A percentile compares a stretch with the other conserved stretches of the same genome.
Evolutionary conservation across 208 protist species (phyloP).

Genomic region (Wallacemonas rigidus): DNA sequence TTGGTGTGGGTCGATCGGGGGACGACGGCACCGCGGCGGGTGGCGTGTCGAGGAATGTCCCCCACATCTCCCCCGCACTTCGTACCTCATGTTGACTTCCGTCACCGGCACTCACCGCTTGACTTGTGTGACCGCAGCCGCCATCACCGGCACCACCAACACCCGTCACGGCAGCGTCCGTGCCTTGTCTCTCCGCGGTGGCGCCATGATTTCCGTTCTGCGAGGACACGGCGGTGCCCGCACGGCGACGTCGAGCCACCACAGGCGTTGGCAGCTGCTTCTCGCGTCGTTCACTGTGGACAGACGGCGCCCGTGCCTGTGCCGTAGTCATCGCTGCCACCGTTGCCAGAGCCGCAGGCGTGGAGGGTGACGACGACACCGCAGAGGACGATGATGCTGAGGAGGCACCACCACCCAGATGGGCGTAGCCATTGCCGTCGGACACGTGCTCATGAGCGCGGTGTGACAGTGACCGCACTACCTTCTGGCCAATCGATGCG

Average conservation of each 20-base stretch:
- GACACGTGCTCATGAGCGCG: too few relatives aligned
- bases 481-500: too few relatives aligned
- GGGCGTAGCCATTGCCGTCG: too few relatives aligned
- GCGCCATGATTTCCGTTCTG: background rate
- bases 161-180: too few relatives aligned
- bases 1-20: background rate
- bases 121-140: too few relatives aligned
- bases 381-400: too few relatives aligned
- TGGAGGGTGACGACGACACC: background rate
- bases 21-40: background rate
- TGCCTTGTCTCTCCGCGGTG: background rate
- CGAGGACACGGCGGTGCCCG: too few relatives aligned
- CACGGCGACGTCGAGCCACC: background rate
- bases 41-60: conserved; percentile 11
- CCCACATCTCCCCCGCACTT: conserved; percentile 1
- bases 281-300: background rate
- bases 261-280: conserved; percentile 15
- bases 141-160: too few relatives aligned
- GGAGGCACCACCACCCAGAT: too few relatives aligned
- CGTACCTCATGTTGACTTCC: background rate
- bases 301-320: background rate
- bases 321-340: background rate
- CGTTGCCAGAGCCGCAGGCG: background rate
- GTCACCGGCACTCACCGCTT: background rate
- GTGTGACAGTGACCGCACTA: too few relatives aligned